Percentiles rank a stretch among this genome's conserved stretches.
phyloP scores from a whole-genome alignment of 345 rosid genomes.

The Tarenaya hassleriana region DNA sequence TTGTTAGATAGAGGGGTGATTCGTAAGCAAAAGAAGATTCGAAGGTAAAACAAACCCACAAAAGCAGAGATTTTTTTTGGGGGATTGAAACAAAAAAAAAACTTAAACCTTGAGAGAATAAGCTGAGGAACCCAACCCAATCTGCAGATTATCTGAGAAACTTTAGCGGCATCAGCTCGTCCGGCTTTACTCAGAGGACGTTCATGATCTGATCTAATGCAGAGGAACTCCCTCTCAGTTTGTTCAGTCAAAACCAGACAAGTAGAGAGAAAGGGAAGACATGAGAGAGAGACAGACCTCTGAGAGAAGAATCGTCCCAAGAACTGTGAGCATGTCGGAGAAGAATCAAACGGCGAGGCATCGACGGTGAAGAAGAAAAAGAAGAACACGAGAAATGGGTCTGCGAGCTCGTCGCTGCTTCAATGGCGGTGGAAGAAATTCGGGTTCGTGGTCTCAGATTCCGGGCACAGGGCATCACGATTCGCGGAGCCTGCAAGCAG shows the following conservation, averaged over 20 bases:
- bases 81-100: background rate
- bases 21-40: background rate
- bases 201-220: conserved; percentile 54
- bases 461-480: too few relatives aligned
- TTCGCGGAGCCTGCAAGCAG: too few relatives aligned
- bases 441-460: too few relatives aligned
- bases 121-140: conserved; percentile 89
- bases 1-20: too few relatives aligned
- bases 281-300: conserved; percentile 44
- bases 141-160: conserved; percentile 58
- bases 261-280: background rate
- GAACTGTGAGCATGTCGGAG: conserved; percentile 96
- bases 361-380: conserved; percentile 26
- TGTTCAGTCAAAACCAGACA: background rate
- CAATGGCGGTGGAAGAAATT: too few relatives aligned
- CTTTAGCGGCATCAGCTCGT: conserved; percentile 50
- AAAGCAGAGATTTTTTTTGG: too few relatives aligned
- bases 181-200: conserved; percentile 77
- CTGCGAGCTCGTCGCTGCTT: too few relatives aligned
- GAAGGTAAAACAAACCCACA: background rate
- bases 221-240: background rate
- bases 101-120: conserved; percentile 59
- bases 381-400: too few relatives aligned
- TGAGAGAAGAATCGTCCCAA: conserved; percentile 57
- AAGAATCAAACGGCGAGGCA: conserved; percentile 76